A percentile compares a stretch with the other conserved stretches of the same genome.
Evolutionary conservation across 2,329 filamentous ascomycete genomes (phyloP).

Genomic region (Phaeoacremonium minimum): DNA sequence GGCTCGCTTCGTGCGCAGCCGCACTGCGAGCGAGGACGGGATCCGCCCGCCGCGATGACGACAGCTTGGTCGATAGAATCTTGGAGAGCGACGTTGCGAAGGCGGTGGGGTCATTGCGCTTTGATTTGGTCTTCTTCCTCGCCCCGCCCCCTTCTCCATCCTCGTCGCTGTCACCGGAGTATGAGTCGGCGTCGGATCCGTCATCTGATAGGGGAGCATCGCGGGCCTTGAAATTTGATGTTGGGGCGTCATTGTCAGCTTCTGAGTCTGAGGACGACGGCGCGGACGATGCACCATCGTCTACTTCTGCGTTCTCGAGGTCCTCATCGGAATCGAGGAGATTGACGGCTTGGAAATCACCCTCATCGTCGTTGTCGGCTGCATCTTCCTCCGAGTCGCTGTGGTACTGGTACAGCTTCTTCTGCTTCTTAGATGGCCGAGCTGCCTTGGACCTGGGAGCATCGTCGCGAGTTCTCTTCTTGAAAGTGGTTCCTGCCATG

Average conservation of each 20-base stretch:
- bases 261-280: slow-evolving; percentile 13
- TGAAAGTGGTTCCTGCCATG: slow-evolving; percentile 22
- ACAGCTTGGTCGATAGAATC: slow-evolving; percentile 86
- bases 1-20: slow-evolving; percentile 67
- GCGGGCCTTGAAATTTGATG: slow-evolving; percentile 13
- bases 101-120: slow-evolving; percentile 86
- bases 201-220: slow-evolving; percentile 4
- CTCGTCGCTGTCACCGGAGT: slow-evolving; percentile 34
- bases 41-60: slow-evolving; percentile 75
- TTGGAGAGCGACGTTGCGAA: slow-evolving; percentile 93
- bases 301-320: slow-evolving; percentile 46
- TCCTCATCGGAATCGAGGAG: slow-evolving; percentile 55
- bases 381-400: slow-evolving; percentile 40
- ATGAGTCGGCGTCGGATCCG: slow-evolving; percentile 22
- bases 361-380: slow-evolving; percentile 25
- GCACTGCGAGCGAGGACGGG: slow-evolving; percentile 86
- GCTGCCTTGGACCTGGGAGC: slow-evolving; percentile 22
- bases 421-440: slow-evolving; percentile 46
- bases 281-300: slow-evolving; percentile 36
- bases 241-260: slow-evolving; percentile 29
- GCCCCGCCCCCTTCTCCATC: slow-evolving; percentile 27
- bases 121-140: slow-evolving; percentile 51
- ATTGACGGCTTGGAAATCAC: slow-evolving; percentile 46
- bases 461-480: slow-evolving; percentile 27
- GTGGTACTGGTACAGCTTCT: slow-evolving; percentile 44